Base-by-base conservation (phyloP, 192 early-diverging fungal species). In the Coemansia sp. region DNA sequence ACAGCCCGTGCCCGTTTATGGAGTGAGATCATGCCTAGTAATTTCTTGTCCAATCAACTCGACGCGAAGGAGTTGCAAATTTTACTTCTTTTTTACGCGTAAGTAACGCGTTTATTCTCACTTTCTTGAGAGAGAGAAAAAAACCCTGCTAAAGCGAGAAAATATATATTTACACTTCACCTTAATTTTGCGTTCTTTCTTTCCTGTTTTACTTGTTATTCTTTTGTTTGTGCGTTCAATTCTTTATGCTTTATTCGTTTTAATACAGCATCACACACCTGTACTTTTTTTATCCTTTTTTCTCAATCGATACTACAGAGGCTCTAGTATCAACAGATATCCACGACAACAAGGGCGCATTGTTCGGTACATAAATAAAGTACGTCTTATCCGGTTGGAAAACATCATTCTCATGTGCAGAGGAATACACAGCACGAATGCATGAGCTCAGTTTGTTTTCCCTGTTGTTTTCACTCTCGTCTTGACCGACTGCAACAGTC, bases 281-380 rank as follows among this genome's bases (percentile, higher is more conserved):
- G 55, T 57, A 57, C 33, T 57, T 34, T 40, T 40, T 57, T 57
- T 52, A 52, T 52, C 23, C 9, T 36, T 36, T 4, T 33, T 9
- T 20, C 35, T 20, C 55, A 57, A 35, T 36, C 35, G 33, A 57
- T 57, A 57, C 55, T 57, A 57, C n/a, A n/a, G n/a, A n/a, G n/a
- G n/a, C n/a, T n/a, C n/a, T n/a, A n/a, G n/a, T 36, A 57, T 33
- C 19, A 5, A 5, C 55, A 29, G 33, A 57, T 57, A 57, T 36
- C 55, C 33, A 57, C 29, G 14, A 13, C 33, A 19, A 57, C 32
- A 32, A 29, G 50, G 42, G 50, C 25, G 50, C 50, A 57, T 57
- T 57, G 55, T 57, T 25, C 25, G 0, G 20, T 7, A 25, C 55
- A 9, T 5, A 34, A 34, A 34, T 35, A 57, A 57, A 57, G 55